Conservation (phyloP, 2,329 filamentous ascomycete genomes). For the Apiospora koreana region DNA sequence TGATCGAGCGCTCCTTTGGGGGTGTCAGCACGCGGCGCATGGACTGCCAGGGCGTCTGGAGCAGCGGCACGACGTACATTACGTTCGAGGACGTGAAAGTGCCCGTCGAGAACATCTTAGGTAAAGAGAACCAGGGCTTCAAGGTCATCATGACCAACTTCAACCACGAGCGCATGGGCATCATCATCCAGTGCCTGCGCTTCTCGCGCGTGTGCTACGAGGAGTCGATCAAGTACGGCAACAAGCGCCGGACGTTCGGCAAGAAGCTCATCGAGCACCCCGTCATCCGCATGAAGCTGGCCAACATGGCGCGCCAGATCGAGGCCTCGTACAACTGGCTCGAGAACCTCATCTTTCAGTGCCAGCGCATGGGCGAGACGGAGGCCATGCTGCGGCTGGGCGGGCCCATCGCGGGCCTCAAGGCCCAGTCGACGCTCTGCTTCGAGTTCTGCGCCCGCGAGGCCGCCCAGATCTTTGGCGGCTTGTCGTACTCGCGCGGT, state of each 20-base stretch:
- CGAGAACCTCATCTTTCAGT: slow-evolving; percentile 93
- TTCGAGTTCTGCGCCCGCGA: slow-evolving; percentile 98
- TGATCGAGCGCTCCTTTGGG: slow-evolving; percentile 83
- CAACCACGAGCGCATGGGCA: slow-evolving; percentile 98
- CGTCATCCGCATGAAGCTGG: slow-evolving; percentile 95
- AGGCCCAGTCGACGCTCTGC: slow-evolving; percentile 89
- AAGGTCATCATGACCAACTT: slow-evolving; percentile 99
- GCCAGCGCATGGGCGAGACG: slow-evolving; percentile 86
- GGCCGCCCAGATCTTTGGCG: slow-evolving; percentile 96
- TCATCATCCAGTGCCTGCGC: slow-evolving; percentile 95
- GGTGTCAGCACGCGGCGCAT: slow-evolving; percentile 92
- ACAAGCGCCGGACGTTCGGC: slow-evolving; percentile 96
- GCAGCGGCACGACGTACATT: slow-evolving; percentile 92
- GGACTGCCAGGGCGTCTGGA: slow-evolving; percentile 99
- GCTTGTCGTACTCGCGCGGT: slow-evolving; percentile 86
- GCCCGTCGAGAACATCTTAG: slow-evolving; percentile 96
- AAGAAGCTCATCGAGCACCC: slow-evolving; percentile 96
- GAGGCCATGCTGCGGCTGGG: slow-evolving; percentile 96
- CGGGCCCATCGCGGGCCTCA: slow-evolving; percentile 88
- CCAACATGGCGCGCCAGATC: slow-evolving; percentile 97
- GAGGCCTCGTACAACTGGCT: slow-evolving; percentile 97
- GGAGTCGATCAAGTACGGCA: slow-evolving; percentile 92
- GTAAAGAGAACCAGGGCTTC: slow-evolving; percentile 98
- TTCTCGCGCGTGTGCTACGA: slow-evolving; percentile 98
- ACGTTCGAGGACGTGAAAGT: slow-evolving; percentile 99